phyloP scores from a whole-genome alignment of 148 eudicot species.

The Rhododendron ovatum region DNA sequence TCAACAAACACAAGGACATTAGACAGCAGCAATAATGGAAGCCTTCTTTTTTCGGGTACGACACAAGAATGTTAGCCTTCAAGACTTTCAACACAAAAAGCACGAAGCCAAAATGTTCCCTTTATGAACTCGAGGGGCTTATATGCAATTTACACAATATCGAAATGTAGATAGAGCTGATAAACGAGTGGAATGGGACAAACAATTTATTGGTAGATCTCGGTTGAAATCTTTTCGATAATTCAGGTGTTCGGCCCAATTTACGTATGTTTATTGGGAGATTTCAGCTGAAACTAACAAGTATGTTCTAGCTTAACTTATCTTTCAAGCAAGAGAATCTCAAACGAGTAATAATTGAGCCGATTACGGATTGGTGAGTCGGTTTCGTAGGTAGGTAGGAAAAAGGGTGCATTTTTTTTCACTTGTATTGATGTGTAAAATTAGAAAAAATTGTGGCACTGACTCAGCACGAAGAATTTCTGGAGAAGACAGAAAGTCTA shows the following conservation, averaged over 20 bases:
- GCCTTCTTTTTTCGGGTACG: too few species aligned
- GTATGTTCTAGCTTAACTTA: too few species aligned
- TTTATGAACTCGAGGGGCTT: background rate
- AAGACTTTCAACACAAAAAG: background rate
- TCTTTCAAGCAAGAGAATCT: too few species aligned
- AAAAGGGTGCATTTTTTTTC: background rate
- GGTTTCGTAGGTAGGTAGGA: background rate
- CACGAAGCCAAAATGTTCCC: background rate
- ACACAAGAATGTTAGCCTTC: background rate
- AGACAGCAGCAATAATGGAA: background rate
- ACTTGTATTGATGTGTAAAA: background rate
- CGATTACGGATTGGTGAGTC: too few species aligned
- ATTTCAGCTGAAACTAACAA: too few species aligned
- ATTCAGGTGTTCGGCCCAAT: too few species aligned
- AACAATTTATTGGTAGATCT: background rate
- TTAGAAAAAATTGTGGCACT: background rate
- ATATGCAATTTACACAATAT: background rate
- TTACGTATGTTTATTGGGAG: too few species aligned
- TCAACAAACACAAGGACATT: background rate
- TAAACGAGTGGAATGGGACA: background rate
- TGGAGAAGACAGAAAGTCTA: background rate
- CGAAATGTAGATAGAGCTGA: too few species aligned
- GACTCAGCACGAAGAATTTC: background rate
- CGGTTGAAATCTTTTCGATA: too few species aligned
- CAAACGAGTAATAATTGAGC: too few species aligned